These are phyloP conservation scores for Mycosphaerella arachidis DNA, from an alignment of 2,329 filamentous ascomycete species.

Conservation along the genomic window DNA sequence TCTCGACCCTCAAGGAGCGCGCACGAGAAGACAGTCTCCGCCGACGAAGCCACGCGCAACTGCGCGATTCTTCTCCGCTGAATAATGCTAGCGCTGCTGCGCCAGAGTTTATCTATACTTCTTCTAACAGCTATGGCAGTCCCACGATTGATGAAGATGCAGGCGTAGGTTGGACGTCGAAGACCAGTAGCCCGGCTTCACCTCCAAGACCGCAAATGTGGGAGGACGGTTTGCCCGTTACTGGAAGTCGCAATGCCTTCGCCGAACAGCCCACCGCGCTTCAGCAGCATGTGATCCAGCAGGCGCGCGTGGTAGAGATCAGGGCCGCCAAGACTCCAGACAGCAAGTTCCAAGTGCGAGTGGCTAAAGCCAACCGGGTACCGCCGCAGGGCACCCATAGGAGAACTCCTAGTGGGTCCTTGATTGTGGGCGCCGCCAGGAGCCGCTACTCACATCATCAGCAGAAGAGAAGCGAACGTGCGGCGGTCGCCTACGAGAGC, in stretches of 20 bases:
- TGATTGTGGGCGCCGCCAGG: constrained; percentile 22
- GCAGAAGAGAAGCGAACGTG: constrained; percentile 12
- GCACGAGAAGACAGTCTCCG: constrained; percentile 74
- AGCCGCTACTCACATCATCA: constrained; percentile 28
- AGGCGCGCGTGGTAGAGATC: constrained; percentile 14
- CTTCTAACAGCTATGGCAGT: constrained; percentile 18
- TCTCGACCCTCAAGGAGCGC: constrained; percentile 73
- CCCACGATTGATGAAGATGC: constrained; percentile 17
- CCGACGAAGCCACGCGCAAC: constrained; percentile 68
- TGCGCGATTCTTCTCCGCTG: constrained; percentile 69
- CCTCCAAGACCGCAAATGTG: constrained; percentile 3
- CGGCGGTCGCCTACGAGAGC: constrained; percentile 3
- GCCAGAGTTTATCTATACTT: constrained; percentile 30
- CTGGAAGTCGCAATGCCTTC: constrained; percentile 26
- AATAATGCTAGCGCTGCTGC: constrained; percentile 53
- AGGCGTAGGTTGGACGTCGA: constrained; percentile 24
- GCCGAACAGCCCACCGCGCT: constrained; percentile 19
- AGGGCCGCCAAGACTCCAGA: constrained; percentile 9
- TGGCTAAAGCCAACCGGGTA: background rate
- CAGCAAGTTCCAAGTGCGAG: constrained; percentile 14
- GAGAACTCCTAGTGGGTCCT: constrained; percentile 26
- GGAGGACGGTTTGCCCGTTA: constrained; percentile 6
- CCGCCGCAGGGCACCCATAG: constrained; percentile 14
- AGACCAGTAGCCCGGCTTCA: constrained; percentile 10
- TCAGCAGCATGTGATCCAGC: constrained; percentile 5